phyloP scores from a whole-genome alignment of 208 protist genomes.

The Leishmania arabica region DNA sequence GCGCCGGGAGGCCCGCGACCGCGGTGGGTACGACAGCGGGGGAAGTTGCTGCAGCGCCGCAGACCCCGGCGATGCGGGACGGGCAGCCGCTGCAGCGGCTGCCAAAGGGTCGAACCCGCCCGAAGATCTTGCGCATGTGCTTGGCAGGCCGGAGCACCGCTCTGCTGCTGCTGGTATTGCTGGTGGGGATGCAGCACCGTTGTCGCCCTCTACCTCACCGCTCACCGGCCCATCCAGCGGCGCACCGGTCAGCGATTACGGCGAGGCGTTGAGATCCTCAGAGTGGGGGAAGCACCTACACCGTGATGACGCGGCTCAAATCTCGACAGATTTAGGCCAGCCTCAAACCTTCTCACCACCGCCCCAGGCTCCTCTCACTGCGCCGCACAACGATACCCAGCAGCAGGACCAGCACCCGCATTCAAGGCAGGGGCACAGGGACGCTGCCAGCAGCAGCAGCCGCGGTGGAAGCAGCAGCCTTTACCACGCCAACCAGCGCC shows the following conservation, averaged over 20 bases:
- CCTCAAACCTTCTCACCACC: not conserved
- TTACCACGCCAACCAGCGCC: not conserved
- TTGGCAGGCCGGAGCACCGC: not conserved
- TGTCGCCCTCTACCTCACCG: not conserved
- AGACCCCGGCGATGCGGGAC: not conserved
- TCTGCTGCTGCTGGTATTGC: not conserved
- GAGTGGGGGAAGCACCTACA: no score
- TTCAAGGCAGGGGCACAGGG: not conserved
- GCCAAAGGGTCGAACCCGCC: not conserved
- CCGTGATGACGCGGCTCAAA: not conserved
- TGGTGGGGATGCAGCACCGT: not conserved
- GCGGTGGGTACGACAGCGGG: conserved; percentile 10
- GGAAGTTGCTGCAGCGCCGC: conserved; percentile 1
- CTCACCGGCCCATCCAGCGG: not conserved
- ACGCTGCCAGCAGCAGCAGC: not conserved
- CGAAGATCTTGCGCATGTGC: not conserved
- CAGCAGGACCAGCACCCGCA: not conserved
- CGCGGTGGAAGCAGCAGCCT: not conserved
- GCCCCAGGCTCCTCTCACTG: not conserved
- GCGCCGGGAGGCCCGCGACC: conserved; percentile 28
- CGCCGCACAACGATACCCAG: not conserved
- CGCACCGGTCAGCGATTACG: not conserved
- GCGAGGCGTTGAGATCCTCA: not conserved
- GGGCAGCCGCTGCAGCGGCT: not conserved
- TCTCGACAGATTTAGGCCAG: not conserved